Evolutionary conservation across 768 basidiomycete genomes (phyloP).

Genomic region (Lactarius sp.): DNA sequence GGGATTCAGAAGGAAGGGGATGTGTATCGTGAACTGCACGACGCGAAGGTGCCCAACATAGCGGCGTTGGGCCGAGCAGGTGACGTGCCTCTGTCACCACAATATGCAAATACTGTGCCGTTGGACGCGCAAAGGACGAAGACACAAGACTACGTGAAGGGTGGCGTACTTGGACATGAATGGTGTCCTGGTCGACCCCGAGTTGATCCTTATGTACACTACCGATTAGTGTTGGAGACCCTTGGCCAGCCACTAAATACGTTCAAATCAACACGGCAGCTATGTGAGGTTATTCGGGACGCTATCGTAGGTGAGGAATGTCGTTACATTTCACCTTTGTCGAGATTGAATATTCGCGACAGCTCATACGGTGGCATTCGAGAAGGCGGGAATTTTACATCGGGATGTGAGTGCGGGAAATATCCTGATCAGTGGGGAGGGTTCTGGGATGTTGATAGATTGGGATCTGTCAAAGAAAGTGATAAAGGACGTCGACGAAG

Average conservation of each 20-base stretch:
- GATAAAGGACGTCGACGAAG: background rate
- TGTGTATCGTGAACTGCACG: background rate
- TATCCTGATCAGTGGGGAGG: background rate
- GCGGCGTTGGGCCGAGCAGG: background rate
- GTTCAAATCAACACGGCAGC: constrained; percentile 5
- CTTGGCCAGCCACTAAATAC: background rate
- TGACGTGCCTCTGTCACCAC: background rate
- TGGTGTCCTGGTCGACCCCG: no score
- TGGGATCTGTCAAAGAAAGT: constrained; percentile 8
- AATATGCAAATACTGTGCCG: background rate
- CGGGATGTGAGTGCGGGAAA: constrained; percentile 8
- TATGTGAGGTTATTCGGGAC: constrained; percentile 3
- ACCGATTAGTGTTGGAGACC: constrained; percentile 3
- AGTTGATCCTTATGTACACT: background rate
- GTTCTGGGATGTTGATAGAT: constrained; percentile 4
- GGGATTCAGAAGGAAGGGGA: constrained; percentile 1
- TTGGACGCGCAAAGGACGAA: background rate
- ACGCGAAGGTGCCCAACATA: background rate
- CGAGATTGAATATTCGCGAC: background rate
- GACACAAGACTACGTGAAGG: background rate
- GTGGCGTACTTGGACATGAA: no score
- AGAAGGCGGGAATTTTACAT: constrained; percentile 3
- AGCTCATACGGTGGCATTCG: constrained; percentile 4
- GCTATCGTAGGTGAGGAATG: background rate
- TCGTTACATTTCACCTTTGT: background rate